Evolutionary conservation across 2,329 filamentous ascomycete genomes (phyloP).

Genomic region (Falciphora oryzae): DNA sequence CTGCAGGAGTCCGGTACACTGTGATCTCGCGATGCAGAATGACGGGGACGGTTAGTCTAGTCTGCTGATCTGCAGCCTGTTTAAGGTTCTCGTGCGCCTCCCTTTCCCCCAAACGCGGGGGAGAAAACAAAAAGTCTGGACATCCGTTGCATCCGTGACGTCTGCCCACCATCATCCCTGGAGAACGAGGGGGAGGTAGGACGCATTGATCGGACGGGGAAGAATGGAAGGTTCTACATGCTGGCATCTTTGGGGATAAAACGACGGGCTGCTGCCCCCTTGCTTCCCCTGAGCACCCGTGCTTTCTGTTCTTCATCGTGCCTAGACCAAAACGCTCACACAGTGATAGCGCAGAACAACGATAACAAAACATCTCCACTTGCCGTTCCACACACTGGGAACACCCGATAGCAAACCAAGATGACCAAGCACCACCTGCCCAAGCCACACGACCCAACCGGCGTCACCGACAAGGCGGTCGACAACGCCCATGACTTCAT

Average conservation of each 20-base stretch:
- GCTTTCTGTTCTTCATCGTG: not conserved
- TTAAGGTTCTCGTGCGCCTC: not conserved
- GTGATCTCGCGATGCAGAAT: not conserved
- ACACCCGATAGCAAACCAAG: not conserved
- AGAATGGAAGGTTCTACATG: not conserved
- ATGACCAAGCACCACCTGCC: slow-evolving; percentile 3
- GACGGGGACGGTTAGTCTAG: not conserved
- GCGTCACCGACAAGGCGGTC: slow-evolving; percentile 6
- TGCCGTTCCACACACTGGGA: too few relatives aligned
- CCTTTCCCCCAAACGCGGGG: not conserved
- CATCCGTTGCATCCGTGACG: not conserved
- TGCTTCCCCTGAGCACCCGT: not conserved
- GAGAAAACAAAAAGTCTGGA: too few relatives aligned
- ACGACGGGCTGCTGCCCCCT: not conserved
- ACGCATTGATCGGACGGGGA: not conserved
- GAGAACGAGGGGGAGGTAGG: too few relatives aligned
- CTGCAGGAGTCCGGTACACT: not conserved
- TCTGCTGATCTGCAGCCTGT: not conserved
- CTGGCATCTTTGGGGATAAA: not conserved
- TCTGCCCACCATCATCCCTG: not conserved
- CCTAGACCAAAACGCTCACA: not conserved
- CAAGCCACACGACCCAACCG: not conserved
- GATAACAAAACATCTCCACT: not conserved
- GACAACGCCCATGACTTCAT: slow-evolving; percentile 7
- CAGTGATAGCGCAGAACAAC: not conserved